Evolutionary conservation across 495 filamentous ascomycete genomes (phyloP).

Genomic region (Penicillium salamii): DNA sequence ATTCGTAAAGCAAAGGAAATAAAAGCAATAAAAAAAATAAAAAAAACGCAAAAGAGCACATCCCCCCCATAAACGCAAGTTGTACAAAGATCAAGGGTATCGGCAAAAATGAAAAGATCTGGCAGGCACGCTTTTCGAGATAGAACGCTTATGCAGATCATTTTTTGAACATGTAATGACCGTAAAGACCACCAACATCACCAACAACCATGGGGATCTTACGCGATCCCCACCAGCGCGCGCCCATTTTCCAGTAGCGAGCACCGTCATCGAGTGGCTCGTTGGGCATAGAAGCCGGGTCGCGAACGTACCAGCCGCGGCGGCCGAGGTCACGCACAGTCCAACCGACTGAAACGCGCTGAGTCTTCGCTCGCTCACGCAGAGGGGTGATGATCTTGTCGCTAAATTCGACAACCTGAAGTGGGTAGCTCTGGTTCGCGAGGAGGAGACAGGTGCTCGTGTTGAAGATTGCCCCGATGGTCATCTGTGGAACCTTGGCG

Average conservation of each 20-base stretch:
- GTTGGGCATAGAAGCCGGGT: slow-evolving; percentile 38
- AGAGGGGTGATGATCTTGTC: slow-evolving; percentile 68
- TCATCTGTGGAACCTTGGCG: slow-evolving; percentile 54
- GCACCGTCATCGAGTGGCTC: slow-evolving; percentile 46
- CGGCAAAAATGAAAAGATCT: slow-evolving; percentile 9
- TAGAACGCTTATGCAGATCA: slow-evolving; percentile 34
- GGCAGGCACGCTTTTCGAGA: slow-evolving; percentile 18
- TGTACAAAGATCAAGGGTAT: slow-evolving; percentile 24
- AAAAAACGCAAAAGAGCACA: neutral
- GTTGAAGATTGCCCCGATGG: slow-evolving; percentile 61
- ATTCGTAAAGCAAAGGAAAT: slow-evolving; percentile 23
- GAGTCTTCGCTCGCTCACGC: slow-evolving; percentile 47
- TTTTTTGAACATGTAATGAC: slow-evolving; percentile 79
- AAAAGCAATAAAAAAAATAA: slow-evolving; percentile 1
- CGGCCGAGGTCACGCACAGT: slow-evolving; percentile 64
- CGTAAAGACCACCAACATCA: slow-evolving; percentile 84
- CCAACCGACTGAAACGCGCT: slow-evolving; percentile 59
- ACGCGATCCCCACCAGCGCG: slow-evolving; percentile 82
- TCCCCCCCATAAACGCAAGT: slow-evolving; percentile 2
- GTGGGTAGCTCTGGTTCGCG: slow-evolving; percentile 58
- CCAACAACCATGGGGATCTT: slow-evolving; percentile 77
- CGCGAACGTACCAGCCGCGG: slow-evolving; percentile 67
- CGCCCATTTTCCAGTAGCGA: slow-evolving; percentile 83
- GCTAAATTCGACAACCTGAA: slow-evolving; percentile 76
- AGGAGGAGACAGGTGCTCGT: slow-evolving; percentile 56